These are phyloP conservation scores for Tricholoma saponaceum DNA, from an alignment of 768 basidiomycete genomes.

Conservation along the genomic window DNA sequence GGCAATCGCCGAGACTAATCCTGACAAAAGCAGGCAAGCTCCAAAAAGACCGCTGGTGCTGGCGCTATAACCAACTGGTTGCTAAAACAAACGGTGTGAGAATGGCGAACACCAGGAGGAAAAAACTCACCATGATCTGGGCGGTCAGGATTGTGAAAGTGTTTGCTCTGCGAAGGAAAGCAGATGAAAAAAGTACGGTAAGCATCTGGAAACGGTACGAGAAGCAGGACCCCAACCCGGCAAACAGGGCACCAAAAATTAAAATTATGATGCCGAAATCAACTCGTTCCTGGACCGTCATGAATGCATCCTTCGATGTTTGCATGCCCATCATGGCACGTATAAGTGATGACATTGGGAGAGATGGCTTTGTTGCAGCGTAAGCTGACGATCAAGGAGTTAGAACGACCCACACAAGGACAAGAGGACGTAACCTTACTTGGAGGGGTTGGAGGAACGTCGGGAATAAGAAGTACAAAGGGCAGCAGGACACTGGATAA, in stretches of 20 bases:
- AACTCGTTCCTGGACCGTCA: conserved; percentile 61
- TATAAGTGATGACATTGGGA: conserved; percentile 48
- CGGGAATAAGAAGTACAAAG: conserved; percentile 51
- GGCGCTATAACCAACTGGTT: conserved; percentile 71
- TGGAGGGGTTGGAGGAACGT: conserved; percentile 71
- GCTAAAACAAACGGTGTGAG: conserved; percentile 29
- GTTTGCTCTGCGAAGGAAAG: conserved; percentile 40
- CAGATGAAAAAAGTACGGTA: not conserved
- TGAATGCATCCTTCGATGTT: conserved; percentile 41
- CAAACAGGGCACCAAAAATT: conserved; percentile 63
- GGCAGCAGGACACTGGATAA: conserved; percentile 62
- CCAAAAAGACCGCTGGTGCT: conserved; percentile 69
- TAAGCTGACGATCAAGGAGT: conserved; percentile 42
- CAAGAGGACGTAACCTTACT: conserved; percentile 39
- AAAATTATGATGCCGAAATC: conserved; percentile 62
- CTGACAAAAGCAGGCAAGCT: conserved; percentile 60
- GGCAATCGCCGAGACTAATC: conserved; percentile 63
- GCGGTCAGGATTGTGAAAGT: conserved; percentile 62
- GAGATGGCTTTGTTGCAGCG: conserved; percentile 59
- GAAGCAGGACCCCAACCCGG: conserved; percentile 42
- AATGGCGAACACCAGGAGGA: not conserved
- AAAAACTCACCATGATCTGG: conserved; percentile 57
- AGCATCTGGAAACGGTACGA: not conserved
- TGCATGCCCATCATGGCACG: conserved; percentile 47
- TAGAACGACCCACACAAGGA: not conserved